Conservation (phyloP, 75 land plant species). For the Cryptomeria japonica region DNA sequence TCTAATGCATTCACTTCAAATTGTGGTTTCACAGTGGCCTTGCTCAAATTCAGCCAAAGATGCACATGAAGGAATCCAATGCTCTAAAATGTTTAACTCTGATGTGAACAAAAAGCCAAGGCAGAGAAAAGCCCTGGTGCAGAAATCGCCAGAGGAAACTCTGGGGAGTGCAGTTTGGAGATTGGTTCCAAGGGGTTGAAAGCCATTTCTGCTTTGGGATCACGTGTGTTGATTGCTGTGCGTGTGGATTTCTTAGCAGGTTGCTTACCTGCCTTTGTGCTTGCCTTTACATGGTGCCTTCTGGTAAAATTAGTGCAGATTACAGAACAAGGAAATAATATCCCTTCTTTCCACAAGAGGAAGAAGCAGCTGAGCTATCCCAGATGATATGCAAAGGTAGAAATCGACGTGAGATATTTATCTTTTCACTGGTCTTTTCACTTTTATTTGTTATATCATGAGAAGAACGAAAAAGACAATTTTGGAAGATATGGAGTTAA, state of each 20-base stretch:
- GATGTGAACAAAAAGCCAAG: neutral
- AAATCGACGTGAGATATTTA: neutral
- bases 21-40: too few species aligned
- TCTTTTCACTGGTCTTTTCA: neutral
- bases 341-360: neutral
- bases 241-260: neutral
- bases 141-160: neutral
- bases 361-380: neutral
- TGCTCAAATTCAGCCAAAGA: neutral
- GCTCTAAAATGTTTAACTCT: neutral
- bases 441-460: neutral
- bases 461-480: neutral
- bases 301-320: neutral
- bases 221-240: conserved; percentile 3
- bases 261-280: conserved; percentile 1
- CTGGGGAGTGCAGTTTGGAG: neutral
- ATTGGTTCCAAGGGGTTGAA: neutral
- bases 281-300: neutral
- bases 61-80: neutral
- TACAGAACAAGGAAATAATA: neutral
- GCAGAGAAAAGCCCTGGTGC: neutral
- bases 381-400: neutral
- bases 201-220: neutral
- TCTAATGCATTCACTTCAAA: neutral
- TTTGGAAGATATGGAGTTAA: neutral